Evolutionary conservation across 768 basidiomycete species (phyloP).

Genomic region (Candolleomyces aberdarensis): DNA sequence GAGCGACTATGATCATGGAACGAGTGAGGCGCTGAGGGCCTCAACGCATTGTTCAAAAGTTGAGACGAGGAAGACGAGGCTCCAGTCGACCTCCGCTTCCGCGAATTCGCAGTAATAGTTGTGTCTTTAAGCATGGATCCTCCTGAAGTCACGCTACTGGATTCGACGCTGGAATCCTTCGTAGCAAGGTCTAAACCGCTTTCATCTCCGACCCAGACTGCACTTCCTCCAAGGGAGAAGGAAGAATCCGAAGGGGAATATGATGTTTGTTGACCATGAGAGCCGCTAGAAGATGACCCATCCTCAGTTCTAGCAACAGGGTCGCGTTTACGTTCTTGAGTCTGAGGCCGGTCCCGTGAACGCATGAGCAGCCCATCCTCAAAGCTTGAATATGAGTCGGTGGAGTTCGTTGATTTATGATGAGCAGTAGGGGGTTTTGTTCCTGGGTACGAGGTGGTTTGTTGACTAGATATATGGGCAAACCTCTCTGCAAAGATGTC

Average conservation of each 20-base stretch:
- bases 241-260: constrained; percentile 70
- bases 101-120: constrained; percentile 38
- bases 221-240: constrained; percentile 75
- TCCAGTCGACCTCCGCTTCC: constrained; percentile 65
- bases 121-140: constrained; percentile 27
- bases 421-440: constrained; percentile 19
- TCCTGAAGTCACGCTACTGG: constrained; percentile 37
- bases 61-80: constrained; percentile 72
- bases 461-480: constrained; percentile 31
- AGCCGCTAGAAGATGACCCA: constrained; percentile 26
- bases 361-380: constrained; percentile 64
- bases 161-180: constrained; percentile 41
- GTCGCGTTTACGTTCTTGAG: constrained; percentile 31
- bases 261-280: constrained; percentile 27
- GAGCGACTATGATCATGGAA: constrained; percentile 47
- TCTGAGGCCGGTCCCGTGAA: constrained; percentile 25
- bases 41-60: constrained; percentile 33
- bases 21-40: constrained; percentile 34
- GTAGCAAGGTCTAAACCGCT: constrained; percentile 49
- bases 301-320: constrained; percentile 23
- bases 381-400: constrained; percentile 64
- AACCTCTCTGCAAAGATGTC: constrained; percentile 92
- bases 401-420: constrained; percentile 51
- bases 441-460: constrained; percentile 11
- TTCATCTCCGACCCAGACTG: constrained; percentile 84